Base-by-base conservation (phyloP, 345 rosid genomes). In the Schrenkiella parvula region DNA sequence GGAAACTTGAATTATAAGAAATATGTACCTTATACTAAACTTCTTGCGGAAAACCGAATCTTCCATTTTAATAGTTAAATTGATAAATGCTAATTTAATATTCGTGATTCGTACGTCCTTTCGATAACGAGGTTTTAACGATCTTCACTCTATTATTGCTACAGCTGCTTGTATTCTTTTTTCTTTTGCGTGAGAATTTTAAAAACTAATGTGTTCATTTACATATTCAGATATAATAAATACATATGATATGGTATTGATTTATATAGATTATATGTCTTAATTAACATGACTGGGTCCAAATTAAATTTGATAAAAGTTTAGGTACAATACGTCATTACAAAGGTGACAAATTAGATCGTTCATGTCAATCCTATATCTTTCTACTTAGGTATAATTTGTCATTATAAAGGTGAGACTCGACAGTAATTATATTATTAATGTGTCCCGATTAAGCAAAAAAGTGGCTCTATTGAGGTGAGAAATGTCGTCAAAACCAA, bases 101-200 rank as follows among this genome's bases (percentile, higher is more conserved):
- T 34, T 43, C 32, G 53, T 55, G 57, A 32, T 34, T 64, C 57
- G 22, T 64, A 59, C 64, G 64, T 61, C 74, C 70, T 75, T 75
- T 18, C 8, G 79, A 75, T 61, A 75, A 62, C 79, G 79, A 75
- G 70, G 79, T 75, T 61, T 75, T 75, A 75, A 75, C 79, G 64
- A 68, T 68, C 34, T 74, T 19, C 28, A 6, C 50, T 32, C 51
- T 68, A 39, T 60, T 41, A 51, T 67, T 44, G 41, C 50, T 52
- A 39, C 44, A 22, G 9, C 66, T 10, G n/a, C 26, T 66, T 56
- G 34, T 58, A 57, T 58, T 9, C 0, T 60, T 3, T 42, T 52
- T 67, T 39, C 67, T 17, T 51, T 75, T 68, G 79, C 79, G 74
- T 75, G 18, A 41, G 3, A 51, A 59, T 39, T 9, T 66, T 6